Evolutionary conservation across 108 stramenopile genomes (phyloP).

Genomic region (Skeletonema menzelii): DNA sequence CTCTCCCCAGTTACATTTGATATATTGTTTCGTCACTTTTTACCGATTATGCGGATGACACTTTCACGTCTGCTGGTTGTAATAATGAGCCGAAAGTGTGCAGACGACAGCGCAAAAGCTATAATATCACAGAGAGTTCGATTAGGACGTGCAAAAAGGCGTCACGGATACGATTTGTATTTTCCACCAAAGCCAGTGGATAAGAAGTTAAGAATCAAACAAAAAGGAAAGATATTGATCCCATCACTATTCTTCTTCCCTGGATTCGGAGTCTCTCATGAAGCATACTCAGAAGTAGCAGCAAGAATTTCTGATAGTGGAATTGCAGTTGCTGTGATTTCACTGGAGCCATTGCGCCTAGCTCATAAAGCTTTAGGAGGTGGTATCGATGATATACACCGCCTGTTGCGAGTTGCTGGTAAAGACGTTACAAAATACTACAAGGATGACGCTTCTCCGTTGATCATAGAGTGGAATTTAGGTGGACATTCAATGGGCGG

Average conservation of each 20-base stretch:
- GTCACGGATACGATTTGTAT: constrained; percentile 31
- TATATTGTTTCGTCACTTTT: constrained; percentile 16
- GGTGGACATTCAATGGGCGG: constrained; percentile 42
- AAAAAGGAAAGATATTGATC: neutral
- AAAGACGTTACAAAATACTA: constrained; percentile 18
- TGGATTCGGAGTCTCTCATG: constrained; percentile 27
- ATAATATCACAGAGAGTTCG: constrained; percentile 19
- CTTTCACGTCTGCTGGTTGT: constrained; percentile 9
- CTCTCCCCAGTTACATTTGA: constrained; percentile 29
- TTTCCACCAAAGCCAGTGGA: constrained; percentile 7
- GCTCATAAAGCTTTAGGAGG: constrained; percentile 26
- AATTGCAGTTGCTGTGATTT: constrained; percentile 26
- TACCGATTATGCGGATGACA: constrained; percentile 7
- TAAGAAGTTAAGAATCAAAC: neutral
- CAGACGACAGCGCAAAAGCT: constrained; percentile 8
- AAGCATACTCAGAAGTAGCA: constrained; percentile 30
- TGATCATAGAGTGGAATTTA: constrained; percentile 27
- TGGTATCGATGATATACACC: constrained; percentile 25
- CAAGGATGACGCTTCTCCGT: neutral
- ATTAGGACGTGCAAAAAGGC: constrained; percentile 15
- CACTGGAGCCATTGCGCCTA: constrained; percentile 31
- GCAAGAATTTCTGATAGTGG: constrained; percentile 28
- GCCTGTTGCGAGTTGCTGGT: constrained; percentile 18
- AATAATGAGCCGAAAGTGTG: constrained; percentile 8
- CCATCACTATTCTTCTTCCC: constrained; percentile 36